These are phyloP conservation scores for Zygosaccharomyces gambellarensis DNA, from an alignment of 805 yeast genomes.

Conservation along the genomic window DNA sequence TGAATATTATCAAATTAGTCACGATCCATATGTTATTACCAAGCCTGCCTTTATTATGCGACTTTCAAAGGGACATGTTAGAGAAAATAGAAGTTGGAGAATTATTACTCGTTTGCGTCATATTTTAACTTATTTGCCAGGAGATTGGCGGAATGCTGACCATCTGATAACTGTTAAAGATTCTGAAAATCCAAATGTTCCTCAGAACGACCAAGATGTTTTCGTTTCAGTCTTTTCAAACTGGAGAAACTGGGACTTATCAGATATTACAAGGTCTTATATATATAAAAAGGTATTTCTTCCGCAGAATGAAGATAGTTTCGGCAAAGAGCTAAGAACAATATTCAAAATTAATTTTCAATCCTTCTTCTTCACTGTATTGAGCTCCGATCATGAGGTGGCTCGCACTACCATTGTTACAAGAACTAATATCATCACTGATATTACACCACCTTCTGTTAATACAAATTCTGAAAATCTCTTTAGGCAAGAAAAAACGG, in stretches of 20 bases:
- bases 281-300: slow-evolving; percentile 50
- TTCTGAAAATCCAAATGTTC: slow-evolving; percentile 23
- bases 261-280: slow-evolving; percentile 52
- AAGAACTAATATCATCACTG: slow-evolving; percentile 17
- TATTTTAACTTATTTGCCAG: slow-evolving; percentile 55
- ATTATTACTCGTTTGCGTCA: slow-evolving; percentile 75
- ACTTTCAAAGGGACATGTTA: slow-evolving; percentile 63
- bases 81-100: slow-evolving; percentile 86
- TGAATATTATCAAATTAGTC: slow-evolving; percentile 50
- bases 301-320: slow-evolving; percentile 14
- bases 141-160: slow-evolving; percentile 39
- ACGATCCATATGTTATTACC: slow-evolving; percentile 87
- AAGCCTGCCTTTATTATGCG: slow-evolving; percentile 81
- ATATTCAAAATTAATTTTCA: slow-evolving; percentile 17
- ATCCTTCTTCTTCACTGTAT: slow-evolving; percentile 26
- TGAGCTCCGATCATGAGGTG: slow-evolving; percentile 21
- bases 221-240: slow-evolving; percentile 57
- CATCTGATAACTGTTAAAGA: slow-evolving; percentile 10
- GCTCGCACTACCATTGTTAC: slow-evolving; percentile 27
- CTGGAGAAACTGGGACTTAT: slow-evolving; percentile 93
- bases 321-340: slow-evolving; percentile 11
- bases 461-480: slow-evolving; percentile 9
- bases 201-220: slow-evolving; percentile 42
- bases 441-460: slow-evolving; percentile 15
- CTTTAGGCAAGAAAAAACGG: slow-evolving; percentile 13